Base-by-base conservation (phyloP, 495 filamentous ascomycete genomes). In the Penicillium paxilli region DNA sequence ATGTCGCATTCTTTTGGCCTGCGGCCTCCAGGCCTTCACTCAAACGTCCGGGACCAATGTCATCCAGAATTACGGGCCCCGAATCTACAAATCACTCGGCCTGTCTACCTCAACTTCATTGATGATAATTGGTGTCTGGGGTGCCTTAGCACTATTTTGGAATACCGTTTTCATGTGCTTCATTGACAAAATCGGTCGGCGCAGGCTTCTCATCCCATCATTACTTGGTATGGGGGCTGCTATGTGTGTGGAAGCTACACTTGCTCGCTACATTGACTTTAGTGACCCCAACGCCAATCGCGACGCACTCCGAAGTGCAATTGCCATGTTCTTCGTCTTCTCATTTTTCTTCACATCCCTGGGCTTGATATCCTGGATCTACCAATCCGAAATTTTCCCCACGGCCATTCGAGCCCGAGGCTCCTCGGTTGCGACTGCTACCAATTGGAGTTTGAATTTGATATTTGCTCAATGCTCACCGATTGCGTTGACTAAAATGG, bases 271-370 rank as follows among this genome's bases (percentile, higher is more conserved):
- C 32, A 52, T 66, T 20, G 58, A 67, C 41, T 62, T 64, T 30
- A 63, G 55, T 28, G 54, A 63, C 24, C 38, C 41, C 9, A 47
- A 51, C 22, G 62, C 70, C 22, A 73, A 71, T 32, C 54, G 59
- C 2, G 65, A 73, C 23, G 73, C 78, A 25, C 68, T 81, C n/a
- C 76, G 75, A 3, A 71, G 78, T 20, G 81, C 80, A 42, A 79
- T 83, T 21, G 77, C 78, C 54, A 80, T 85, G 68, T 80, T 82
- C 57, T 76, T 82, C 33, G 74, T 83, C 25, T 85, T 83, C 38
- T 76, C 75, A 3, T 63, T 84, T 42, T 86, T 79, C 57, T 83
- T 75, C 49, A 82, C 80, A 22, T 66, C 73, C 28, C 61, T 81
- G 17, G 80, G 79, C 2, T 71, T 80, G 24, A 80, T 82, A 56